Base-by-base conservation (phyloP, 2,329 filamentous ascomycete genomes). In the Plectosphaerella cucumerina region DNA sequence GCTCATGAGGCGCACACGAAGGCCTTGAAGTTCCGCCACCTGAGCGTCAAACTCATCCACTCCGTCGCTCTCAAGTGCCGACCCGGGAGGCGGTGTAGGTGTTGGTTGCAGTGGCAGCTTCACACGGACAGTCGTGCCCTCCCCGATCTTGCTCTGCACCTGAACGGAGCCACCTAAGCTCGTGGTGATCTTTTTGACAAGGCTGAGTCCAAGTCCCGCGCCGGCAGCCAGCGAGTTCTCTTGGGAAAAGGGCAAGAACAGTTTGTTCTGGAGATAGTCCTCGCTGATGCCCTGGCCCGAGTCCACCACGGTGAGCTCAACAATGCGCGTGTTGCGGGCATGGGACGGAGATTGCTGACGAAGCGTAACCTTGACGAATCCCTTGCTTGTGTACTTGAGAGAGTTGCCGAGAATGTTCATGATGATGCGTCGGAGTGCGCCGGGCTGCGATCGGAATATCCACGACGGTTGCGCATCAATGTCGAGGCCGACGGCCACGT, bases 221-320 rank as follows among this genome's bases (percentile, higher is more conserved):
- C 86, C 85, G 0, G 79, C 75, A 0, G 77, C 72, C 1, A 89
- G 63, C 0, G 71, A 65, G 45, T 87, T 76, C 58, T 89, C 86
- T 54, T 89, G 86, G 0, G 74, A 66, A 53, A 88, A 88, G 0
- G 84, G 81, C 0, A 76, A 80, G 59, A 84, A 89, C 0, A 88
- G 64, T 14, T 76, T 74, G 9, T 80, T 76, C 18, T 77, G 72
- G 11, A 87, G 66, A 55, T 82, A 89, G 10, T 86, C 80, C 6
- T 79, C 70, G 0, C 77, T 77, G 33, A 89, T 89, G 1, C 86
- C 86, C 43, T 75, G 76, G 1, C 86, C 86, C 0, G 85, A 85
- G 57, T 89, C 86, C 0, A 72, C 70, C 2, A 89, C 77, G 0
- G 71, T 77, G 6, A 84, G 58, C 0, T 57, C 62, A 4, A 67